Evolutionary conservation across 164 flowering plant genomes (phyloP), one percentile per base, ranked within the genome.

Genomic region (Litsea cubeba): DNA sequence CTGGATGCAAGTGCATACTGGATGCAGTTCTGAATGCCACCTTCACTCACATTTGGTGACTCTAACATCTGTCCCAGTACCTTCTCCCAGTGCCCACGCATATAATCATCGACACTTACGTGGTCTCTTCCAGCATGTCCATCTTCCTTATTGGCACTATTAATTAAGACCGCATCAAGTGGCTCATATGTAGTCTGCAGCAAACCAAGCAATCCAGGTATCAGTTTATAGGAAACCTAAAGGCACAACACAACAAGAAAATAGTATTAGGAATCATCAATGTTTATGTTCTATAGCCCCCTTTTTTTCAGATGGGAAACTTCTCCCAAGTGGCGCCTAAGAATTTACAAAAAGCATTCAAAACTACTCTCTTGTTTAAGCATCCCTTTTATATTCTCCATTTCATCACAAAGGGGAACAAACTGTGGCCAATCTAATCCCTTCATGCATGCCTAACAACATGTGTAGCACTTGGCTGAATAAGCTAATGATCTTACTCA

Each of bases 1-100:
- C 75, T 76, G 65, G 40, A 76, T 32, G 70, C 69, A 81, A 86
- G 77, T 63, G 82, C 90, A 68, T 82, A 81, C 11, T 28, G 82
- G 50, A 87, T 75, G 80, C 89, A 85, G n/a, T 72, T 72, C 54
- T 54, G 76, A 67, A 88, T 71, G 46, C 86, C 87, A 76, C 82
- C 84, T 62, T 81, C 88, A 71, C 76, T 71, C 69, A 65, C 80
- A 70, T 76, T 72, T 15, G 83, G 50, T 57, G 88, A 84, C 71
- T 77, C 81, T 35, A 58, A 83, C 25, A 87, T 79, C 58, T 79
- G 81, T 68, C 84, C 82, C 74, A 88, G 72, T 35, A 84, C 28
- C 68, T 78, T 80, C 71, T 81, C 81, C 84, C 86, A 84, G 46
- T 72, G 77, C 50, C 70, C 68, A 68, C 67, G 50, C 30, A 81